phyloP scores from a whole-genome alignment of 2,329 filamentous ascomycete species.

The Aspergillus intermedius region DNA sequence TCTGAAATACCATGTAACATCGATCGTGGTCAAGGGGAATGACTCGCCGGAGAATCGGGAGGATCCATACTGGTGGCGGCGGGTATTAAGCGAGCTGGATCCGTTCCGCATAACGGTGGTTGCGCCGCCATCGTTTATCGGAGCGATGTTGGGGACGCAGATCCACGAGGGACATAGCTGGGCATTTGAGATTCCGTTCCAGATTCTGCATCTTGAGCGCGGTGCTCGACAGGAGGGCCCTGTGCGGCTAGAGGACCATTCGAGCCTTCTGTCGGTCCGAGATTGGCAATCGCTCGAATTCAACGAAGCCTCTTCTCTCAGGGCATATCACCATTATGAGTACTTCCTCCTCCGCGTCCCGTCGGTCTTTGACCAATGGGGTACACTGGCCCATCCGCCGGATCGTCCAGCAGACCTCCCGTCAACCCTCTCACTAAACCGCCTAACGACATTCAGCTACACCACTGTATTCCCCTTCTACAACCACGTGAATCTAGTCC shows the following conservation, averaged over 20 bases:
- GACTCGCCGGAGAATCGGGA: slow-evolving; percentile 34
- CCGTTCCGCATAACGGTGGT: slow-evolving; percentile 51
- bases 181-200: slow-evolving; percentile 58
- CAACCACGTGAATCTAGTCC: slow-evolving; percentile 49
- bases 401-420: slow-evolving; percentile 16
- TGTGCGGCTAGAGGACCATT: slow-evolving; percentile 18
- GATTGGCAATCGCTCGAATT: slow-evolving; percentile 61
- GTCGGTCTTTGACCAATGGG: slow-evolving; percentile 50
- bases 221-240: slow-evolving; percentile 11
- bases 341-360: slow-evolving; percentile 61
- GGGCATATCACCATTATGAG: slow-evolving; percentile 64
- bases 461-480: slow-evolving; percentile 62
- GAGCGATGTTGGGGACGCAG: slow-evolving; percentile 52
- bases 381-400: slow-evolving; percentile 27
- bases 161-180: slow-evolving; percentile 55
- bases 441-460: slow-evolving; percentile 46
- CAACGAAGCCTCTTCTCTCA: slow-evolving; percentile 70
- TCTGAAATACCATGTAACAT: slow-evolving; percentile 38
- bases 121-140: slow-evolving; percentile 58
- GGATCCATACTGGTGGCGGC: slow-evolving; percentile 47
- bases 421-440: slow-evolving; percentile 41
- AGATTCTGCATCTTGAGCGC: slow-evolving; percentile 49
- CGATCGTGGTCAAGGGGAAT: slow-evolving; percentile 41
- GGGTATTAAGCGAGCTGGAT: slow-evolving; percentile 49
- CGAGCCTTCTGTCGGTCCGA: slow-evolving; percentile 50